These are phyloP conservation scores for Leishmania amazonensis DNA, from an alignment of 208 protist genomes.

Conservation along the genomic window DNA sequence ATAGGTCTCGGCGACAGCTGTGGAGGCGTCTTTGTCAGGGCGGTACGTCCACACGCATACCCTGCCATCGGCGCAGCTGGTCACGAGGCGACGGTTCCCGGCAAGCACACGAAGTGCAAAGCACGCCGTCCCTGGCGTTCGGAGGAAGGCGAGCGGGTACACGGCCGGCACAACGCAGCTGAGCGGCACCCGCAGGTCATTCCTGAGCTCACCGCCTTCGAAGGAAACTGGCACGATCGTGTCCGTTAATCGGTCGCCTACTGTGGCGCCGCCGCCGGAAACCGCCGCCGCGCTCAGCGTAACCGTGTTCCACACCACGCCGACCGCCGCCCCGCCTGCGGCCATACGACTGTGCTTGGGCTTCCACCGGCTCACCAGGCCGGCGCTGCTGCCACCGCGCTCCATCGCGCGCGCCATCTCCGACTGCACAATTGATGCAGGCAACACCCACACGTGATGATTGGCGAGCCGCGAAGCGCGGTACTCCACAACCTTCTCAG, in stretches of 20 bases:
- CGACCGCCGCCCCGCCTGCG: slow-evolving; percentile 49
- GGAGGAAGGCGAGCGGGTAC: slow-evolving; percentile 51
- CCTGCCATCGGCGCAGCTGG: slow-evolving; percentile 58
- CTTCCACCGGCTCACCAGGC: slow-evolving; percentile 54
- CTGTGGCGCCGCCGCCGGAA: not conserved
- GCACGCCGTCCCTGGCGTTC: slow-evolving; percentile 43
- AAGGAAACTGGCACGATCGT: slow-evolving; percentile 54
- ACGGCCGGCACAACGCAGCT: slow-evolving; percentile 68
- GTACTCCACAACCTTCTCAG: slow-evolving; percentile 29
- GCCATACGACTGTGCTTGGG: slow-evolving; percentile 63
- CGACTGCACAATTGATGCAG: slow-evolving; percentile 25
- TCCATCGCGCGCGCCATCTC: slow-evolving; percentile 25
- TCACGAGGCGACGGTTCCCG: slow-evolving; percentile 41
- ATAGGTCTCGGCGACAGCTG: slow-evolving; percentile 29
- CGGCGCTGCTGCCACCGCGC: not conserved
- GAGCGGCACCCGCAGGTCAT: slow-evolving; percentile 65
- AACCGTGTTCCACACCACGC: slow-evolving; percentile 66
- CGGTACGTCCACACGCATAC: slow-evolving; percentile 56
- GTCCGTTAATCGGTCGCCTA: slow-evolving; percentile 33
- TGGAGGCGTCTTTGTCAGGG: not conserved
- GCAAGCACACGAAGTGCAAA: slow-evolving; percentile 64
- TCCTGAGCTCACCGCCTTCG: slow-evolving; percentile 55
- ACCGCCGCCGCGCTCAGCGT: not conserved
- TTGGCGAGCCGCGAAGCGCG: slow-evolving; percentile 60
- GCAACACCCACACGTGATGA: slow-evolving; percentile 61